Base-by-base conservation (phyloP, 768 basidiomycete genomes). In the Crepidotus variabilis region DNA sequence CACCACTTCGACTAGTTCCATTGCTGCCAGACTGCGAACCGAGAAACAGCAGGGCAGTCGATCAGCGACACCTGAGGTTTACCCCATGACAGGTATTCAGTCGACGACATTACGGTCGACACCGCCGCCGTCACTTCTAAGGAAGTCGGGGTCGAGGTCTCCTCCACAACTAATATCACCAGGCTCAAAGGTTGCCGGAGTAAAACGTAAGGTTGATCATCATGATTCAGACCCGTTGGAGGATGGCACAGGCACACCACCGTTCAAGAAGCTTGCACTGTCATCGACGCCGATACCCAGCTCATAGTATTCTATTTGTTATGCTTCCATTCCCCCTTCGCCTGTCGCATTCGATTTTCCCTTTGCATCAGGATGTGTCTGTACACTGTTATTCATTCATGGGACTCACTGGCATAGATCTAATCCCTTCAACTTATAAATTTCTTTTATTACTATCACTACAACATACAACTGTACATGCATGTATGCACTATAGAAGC, bases 121-220 rank as follows among this genome's bases (percentile, higher is more conserved):
- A 53, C 73, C 78, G 53, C 76, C 75, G 33, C 71, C 67, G 47
- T 59, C 68, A 60, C 60, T 61, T 52, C 59, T 72, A 59, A 75
- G 69, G 63, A 62, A 63, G 43, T 67, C 71, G 45, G 63, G 67
- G 57, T 73, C 73, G 47, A 76, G 70, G 64, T 72, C 73, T 49
- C 74, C 72, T 47, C 77, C 79, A 47, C 63, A 69, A 28, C 28
- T 28, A 18, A 79, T 78, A 33, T 78, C 81, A 35, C 78, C 81
- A 61, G 79, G 81, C 48, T 71, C 79, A 60, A 82, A 79, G 63
- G 67, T 77, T 61, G 71, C 72, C 60, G 83, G 87, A 59, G 77
- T 76, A 57, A 92, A 92, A 71, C 90, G 90, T 79, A 92, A 92
- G 82, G 82, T 82, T 67, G 83, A 63, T 53, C 75, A 77, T 57